Base-by-base conservation (phyloP, 768 basidiomycete genomes). In the Boletus pseudo-olivaceus region DNA sequence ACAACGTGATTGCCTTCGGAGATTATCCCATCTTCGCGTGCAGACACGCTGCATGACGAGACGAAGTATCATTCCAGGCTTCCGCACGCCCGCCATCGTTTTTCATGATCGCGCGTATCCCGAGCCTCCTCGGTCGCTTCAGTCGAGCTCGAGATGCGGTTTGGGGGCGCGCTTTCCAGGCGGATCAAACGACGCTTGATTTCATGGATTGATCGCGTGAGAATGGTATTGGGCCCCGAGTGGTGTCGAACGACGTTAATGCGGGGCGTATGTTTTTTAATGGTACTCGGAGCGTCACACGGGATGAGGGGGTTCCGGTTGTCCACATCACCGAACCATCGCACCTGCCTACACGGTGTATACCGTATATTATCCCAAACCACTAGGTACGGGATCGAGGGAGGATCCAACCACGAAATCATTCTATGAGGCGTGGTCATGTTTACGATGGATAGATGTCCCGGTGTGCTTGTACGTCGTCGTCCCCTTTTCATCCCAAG, bases 301-400 rank as follows among this genome's bases (percentile, higher is more conserved):
- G 45, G 11, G 20, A 38, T 34, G 1, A 7, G 4, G 12, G 11
- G 9, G 4, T 23, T 23, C 23, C 23, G 23, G 23, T 11, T 20
- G 20, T 14, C 14, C 32, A 33, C 33, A 11, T 51, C 37, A 49
- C 48, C 10, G 0, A 30, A 46, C 37, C 1, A n/a, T 37, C 23
- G 29, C 20, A n/a, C 17, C 42, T 89, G 88, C 83, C 0, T 93
- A 85, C 63, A 93, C 90, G 2, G 92, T 96, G 85, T 95, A 95
- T 72, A 96, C 94, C 65, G 90, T 93, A 26, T 96, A 83, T 65
- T 78, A 94, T 20, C 93, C 93, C 0, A 95, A 91, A 64, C 74
- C 94, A 11, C 72, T 96, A 34, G 93, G 96, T 72, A 79, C 80
- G 27, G 56, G 57, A 2, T 54, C 64, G 4, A 54, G 50, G 19